These are phyloP conservation scores for Eragrostis tef DNA, from an alignment of 202 grass and related monocot species.

Conservation along the genomic window DNA sequence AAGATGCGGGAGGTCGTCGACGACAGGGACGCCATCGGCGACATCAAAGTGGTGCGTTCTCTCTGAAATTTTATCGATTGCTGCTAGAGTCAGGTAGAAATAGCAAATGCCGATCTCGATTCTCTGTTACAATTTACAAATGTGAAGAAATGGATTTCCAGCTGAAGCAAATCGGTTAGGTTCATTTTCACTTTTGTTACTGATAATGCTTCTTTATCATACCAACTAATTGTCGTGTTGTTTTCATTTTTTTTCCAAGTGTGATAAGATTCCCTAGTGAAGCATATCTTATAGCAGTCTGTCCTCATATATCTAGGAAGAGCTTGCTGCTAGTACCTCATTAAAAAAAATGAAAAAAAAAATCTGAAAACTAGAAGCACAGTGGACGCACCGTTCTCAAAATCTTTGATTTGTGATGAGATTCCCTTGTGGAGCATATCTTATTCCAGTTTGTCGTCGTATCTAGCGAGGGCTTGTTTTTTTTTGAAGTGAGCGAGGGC, in stretches of 20 bases:
- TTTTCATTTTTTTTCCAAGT: not conserved
- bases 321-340: not conserved
- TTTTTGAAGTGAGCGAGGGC: too few species aligned
- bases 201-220: not conserved
- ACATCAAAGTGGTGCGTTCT: slow-evolving; percentile 56
- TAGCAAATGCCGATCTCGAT: not conserved
- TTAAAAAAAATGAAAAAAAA: not conserved
- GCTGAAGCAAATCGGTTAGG: not conserved
- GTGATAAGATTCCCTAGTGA: slow-evolving; percentile 6
- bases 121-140: not conserved
- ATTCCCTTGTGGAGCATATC: too few species aligned
- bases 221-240: not conserved
- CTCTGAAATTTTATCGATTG: not conserved
- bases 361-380: not conserved
- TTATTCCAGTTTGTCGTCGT: too few species aligned
- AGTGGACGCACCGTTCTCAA: not conserved
- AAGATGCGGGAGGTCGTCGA: slow-evolving; percentile 68
- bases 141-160: not conserved
- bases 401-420: too few species aligned
- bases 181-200: not conserved
- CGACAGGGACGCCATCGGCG: slow-evolving; percentile 53
- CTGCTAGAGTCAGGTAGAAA: not conserved
- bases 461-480: too few species aligned
- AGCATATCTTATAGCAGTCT: not conserved
- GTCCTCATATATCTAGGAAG: not conserved